Evolutionary conservation across 805 yeast genomes (phyloP).

Genomic region (Cyberlindnera galapagoensis): DNA sequence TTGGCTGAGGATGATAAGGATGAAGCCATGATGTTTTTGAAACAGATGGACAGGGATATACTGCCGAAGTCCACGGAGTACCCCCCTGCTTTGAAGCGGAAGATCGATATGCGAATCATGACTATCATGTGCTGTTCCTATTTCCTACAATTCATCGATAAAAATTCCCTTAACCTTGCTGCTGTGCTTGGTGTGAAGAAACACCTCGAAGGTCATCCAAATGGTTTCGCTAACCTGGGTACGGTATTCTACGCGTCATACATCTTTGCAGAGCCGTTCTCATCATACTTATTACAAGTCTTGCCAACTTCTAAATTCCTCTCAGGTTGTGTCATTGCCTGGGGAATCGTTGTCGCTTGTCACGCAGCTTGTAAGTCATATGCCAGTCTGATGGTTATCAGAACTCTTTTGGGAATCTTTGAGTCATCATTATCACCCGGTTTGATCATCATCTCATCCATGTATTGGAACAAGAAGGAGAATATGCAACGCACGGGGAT

Average conservation of each 20-base stretch:
- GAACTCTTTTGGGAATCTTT: constrained; percentile 47
- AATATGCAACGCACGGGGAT: constrained; percentile 47
- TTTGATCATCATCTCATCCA: constrained; percentile 48
- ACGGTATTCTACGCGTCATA: constrained; percentile 50
- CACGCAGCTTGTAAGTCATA: constrained; percentile 48
- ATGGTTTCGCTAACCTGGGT: constrained; percentile 46
- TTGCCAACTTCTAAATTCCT: constrained; percentile 48
- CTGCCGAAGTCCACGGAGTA: constrained; percentile 7
- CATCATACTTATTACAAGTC: constrained; percentile 41
- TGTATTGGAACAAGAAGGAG: constrained; percentile 53
- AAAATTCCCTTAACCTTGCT: constrained; percentile 52
- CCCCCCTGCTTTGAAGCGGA: constrained; percentile 22
- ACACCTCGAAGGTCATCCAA: constrained; percentile 31
- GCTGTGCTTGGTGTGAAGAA: constrained; percentile 58
- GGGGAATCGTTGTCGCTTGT: constrained; percentile 48
- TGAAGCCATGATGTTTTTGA: constrained; percentile 21
- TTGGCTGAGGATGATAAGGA: constrained; percentile 15
- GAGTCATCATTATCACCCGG: constrained; percentile 54
- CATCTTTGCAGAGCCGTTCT: constrained; percentile 47
- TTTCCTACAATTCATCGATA: constrained; percentile 53
- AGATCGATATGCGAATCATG: constrained; percentile 42
- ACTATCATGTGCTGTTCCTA: constrained; percentile 47
- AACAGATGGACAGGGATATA: constrained; percentile 8
- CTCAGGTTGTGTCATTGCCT: constrained; percentile 38
- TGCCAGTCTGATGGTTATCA: constrained; percentile 48